A percentile compares a stretch with the other conserved stretches of the same genome.
Conservation (phyloP, 371 early-diverging fungal species). For the Racocetra persica region DNA sequence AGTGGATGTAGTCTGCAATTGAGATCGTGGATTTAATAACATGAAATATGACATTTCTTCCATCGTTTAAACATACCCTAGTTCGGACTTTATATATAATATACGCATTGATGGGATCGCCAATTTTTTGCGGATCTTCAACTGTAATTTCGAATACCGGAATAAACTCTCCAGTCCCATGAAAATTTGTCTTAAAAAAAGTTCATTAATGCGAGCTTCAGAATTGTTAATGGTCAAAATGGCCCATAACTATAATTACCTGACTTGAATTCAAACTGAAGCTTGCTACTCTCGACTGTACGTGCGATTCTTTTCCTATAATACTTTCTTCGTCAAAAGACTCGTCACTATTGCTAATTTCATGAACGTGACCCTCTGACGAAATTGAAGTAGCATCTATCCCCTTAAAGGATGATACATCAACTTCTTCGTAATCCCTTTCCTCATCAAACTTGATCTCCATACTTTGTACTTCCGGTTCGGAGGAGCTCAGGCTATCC, state of each 20-base stretch:
- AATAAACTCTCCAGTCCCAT: conserved; percentile 37
- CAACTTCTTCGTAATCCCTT: conserved; percentile 35
- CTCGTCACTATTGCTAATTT: conserved; percentile 23
- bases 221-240: background rate
- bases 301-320: background rate
- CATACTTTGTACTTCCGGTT: background rate
- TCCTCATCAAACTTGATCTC: background rate
- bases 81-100: conserved; percentile 90
- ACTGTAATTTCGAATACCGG: conserved; percentile 81
- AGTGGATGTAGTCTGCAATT: conserved; percentile 75
- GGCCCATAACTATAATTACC: background rate
- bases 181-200: background rate
- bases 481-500: background rate
- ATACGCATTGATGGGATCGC: conserved; percentile 86
- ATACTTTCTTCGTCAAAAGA: background rate
- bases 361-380: conserved; percentile 5
- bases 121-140: conserved; percentile 89
- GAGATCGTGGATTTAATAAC: background rate
- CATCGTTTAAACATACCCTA: conserved; percentile 57
- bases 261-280: background rate
- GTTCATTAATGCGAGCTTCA: background rate
- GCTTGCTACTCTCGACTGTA: background rate
- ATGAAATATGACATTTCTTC: background rate
- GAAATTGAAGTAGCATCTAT: conserved; percentile 18
- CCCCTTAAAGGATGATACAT: conserved; percentile 32